Percentiles rank a stretch among this genome's conserved stretches.
Conservation (phyloP, 768 basidiomycete species). For the Suillus hirtellus region DNA sequence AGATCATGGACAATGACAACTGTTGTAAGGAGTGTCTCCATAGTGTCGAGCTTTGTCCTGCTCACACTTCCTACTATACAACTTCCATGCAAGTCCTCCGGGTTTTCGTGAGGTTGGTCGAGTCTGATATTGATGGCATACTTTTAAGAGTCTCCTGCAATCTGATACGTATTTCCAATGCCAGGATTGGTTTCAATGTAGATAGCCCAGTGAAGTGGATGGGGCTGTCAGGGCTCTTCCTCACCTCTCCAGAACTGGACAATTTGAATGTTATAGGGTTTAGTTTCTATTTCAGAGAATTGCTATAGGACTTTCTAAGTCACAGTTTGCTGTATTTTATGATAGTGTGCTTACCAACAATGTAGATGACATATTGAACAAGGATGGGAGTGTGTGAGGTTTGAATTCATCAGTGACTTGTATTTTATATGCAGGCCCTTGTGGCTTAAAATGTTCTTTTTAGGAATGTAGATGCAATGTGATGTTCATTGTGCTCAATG, state of each 20-base stretch:
- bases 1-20: neutral
- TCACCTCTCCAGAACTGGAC: conserved; percentile 29
- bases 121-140: conserved; percentile 19
- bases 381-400: neutral
- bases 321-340: neutral
- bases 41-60: neutral
- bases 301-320: neutral
- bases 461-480: neutral
- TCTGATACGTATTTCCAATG: conserved; percentile 28
- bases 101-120: conserved; percentile 9
- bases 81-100: conserved; percentile 25
- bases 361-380: neutral
- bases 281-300: conserved; percentile 4
- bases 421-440: neutral
- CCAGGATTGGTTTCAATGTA: conserved; percentile 23
- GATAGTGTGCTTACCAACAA: neutral
- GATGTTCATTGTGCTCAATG: neutral
- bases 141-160: conserved; percentile 24
- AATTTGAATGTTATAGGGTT: conserved; percentile 26
- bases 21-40: neutral
- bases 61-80: conserved; percentile 25
- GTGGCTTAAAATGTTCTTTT: neutral
- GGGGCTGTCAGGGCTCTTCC: conserved; percentile 6
- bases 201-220: conserved; percentile 30
- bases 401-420: neutral